Base-by-base conservation (phyloP, 139 green algal genomes). In the Picochlorum costavermella region DNA sequence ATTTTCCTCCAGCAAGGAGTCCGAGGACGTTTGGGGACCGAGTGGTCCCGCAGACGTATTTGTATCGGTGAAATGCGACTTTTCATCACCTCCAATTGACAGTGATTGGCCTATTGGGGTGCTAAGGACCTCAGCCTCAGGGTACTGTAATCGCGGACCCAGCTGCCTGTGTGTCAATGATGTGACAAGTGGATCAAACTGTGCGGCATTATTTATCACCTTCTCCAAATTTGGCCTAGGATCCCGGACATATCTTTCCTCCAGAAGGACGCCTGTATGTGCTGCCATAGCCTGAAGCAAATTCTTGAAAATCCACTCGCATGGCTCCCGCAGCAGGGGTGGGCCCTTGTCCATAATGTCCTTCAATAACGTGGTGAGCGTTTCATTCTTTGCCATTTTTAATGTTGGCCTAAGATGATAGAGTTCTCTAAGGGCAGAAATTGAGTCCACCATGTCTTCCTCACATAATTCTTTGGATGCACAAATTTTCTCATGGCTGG, bases 391-490 rank as follows among this genome's bases (percentile, higher is more conserved):
- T 26, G 46, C 46, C 16, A 53, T 53, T 53, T 23, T 53, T 2
- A 82, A 68, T 10, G 70, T 58, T 28, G 63, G 55, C 5, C 75
- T 68, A 20, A 75, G 33, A 36, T 80, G 73, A 33, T 23, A 50
- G 62, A 82, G 40, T 57, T 79, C 59, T 25, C 72, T 61, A 37
- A 76, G 33, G 1, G 50, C 65, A 37, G 60, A 68, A 40, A 76
- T 50, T n/a, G 60, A 50, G 2, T 64, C 65, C 3, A 65, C 17
- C 45, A 58, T 40, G 4, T 11, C 10, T 12, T 60, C 23, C 12
- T 17, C 20, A 31, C 20, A 6, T 59, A 44, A 29, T 11, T 33
- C 50, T 43, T 37, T 16, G 16, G 56, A 31, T 28, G 26, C 36
- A 23, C 50, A 30, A 10, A 25, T 8, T 17, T n/a, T 56, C 25